Conservation (phyloP, 768 basidiomycete species). For the Sporobolomyces roseus region DNA sequence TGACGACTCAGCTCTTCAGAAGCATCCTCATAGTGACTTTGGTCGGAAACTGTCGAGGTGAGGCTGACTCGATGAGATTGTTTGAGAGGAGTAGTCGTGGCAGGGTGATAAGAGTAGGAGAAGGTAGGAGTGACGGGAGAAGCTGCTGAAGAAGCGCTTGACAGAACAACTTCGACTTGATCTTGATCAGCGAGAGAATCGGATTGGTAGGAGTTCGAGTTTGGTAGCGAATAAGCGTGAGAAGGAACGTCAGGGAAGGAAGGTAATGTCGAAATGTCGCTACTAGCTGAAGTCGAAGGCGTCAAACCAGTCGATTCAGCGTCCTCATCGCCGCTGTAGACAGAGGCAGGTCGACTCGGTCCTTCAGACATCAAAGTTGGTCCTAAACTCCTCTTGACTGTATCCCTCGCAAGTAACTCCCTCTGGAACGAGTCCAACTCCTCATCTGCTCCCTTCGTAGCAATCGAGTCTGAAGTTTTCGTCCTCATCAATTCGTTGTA, state of each 20-base stretch:
- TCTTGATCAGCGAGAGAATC: neutral
- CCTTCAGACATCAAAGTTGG: constrained; percentile 20
- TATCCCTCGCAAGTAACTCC: constrained; percentile 14
- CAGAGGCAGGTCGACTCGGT: neutral
- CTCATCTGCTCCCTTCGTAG: neutral
- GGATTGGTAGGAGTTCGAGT: neutral
- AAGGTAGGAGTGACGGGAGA: constrained; percentile 7
- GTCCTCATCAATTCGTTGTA: constrained; percentile 20
- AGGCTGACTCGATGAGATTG: neutral
- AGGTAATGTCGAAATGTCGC: constrained; percentile 27
- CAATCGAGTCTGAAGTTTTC: neutral
- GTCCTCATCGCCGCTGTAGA: neutral
- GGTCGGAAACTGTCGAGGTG: constrained; percentile 11
- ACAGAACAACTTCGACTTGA: constrained; percentile 10
- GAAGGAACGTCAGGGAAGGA: constrained; percentile 29
- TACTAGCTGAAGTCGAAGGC: constrained; percentile 20
- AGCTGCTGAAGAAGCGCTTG: neutral
- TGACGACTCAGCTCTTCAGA: neutral
- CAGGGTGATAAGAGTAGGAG: neutral
- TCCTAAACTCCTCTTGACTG: constrained; percentile 19
- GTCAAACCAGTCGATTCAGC: constrained; percentile 1
- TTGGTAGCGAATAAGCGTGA: neutral
- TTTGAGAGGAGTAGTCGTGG: constrained; percentile 3
- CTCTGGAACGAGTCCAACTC: constrained; percentile 25
- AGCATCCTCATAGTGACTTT: constrained; percentile 24